A percentile compares a stretch with the other conserved stretches of the same genome.
phyloP scores from a whole-genome alignment of 768 basidiomycete species.

The Leccinum ochraceum region DNA sequence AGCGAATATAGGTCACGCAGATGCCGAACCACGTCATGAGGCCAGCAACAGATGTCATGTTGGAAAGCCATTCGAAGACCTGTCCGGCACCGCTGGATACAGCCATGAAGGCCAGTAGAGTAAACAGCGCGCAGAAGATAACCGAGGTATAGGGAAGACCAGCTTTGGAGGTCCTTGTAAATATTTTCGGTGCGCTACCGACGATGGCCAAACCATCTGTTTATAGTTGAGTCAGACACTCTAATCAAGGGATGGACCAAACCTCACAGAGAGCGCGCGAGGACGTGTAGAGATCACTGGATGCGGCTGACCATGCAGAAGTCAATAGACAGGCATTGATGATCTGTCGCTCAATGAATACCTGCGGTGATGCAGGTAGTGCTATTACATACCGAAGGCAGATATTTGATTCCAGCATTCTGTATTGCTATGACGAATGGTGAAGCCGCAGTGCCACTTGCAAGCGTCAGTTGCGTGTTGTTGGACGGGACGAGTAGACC shows the following conservation, averaged over 20 bases:
- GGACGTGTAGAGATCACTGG: no score
- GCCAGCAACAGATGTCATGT: conserved; percentile 70
- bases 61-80: conserved; percentile 81
- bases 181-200: conserved; percentile 83
- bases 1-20: conserved; percentile 74
- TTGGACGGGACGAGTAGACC: conserved; percentile 82
- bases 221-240: no score
- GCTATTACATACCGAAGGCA: no score
- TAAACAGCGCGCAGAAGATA: conserved; percentile 65
- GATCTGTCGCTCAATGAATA: no score
- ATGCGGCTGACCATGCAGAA: no score
- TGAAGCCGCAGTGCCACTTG: no score
- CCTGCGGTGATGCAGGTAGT: no score
- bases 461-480: not conserved
- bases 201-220: conserved; percentile 77
- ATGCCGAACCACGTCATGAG: conserved; percentile 85
- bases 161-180: conserved; percentile 61
- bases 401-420: no score
- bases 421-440: no score
- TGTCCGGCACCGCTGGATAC: conserved; percentile 60
- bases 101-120: conserved; percentile 79
- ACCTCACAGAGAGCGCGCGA: no score
- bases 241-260: no score
- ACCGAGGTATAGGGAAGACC: conserved; percentile 82
- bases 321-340: no score